Conservation (phyloP, 768 basidiomycete species). For the Leucosporidium scottii region DNA sequence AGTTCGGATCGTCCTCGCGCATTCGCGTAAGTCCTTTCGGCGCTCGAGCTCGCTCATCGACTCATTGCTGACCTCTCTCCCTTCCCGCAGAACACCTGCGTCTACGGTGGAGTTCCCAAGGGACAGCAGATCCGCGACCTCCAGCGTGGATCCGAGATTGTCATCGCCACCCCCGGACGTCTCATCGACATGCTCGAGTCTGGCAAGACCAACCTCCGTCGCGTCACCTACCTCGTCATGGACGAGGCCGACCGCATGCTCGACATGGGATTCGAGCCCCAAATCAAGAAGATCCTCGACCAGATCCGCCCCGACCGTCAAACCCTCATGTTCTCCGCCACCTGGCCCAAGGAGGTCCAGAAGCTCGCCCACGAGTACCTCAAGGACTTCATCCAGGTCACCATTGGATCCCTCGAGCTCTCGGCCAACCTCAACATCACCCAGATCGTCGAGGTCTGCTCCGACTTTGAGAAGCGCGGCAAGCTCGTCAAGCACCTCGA, state of each 20-base stretch:
- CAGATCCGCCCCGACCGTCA: slow-evolving; percentile 96
- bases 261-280: slow-evolving; percentile 99
- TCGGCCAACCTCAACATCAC: slow-evolving; percentile 97
- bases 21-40: slow-evolving; percentile 61
- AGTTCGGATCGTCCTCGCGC: slow-evolving; percentile 82
- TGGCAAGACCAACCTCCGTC: slow-evolving; percentile 89
- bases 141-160: slow-evolving; percentile 92
- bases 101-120: slow-evolving; percentile 98
- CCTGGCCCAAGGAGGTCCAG: slow-evolving; percentile 99
- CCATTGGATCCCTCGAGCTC: slow-evolving; percentile 96
- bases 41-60: background rate
- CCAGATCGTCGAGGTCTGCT: slow-evolving; percentile 92
- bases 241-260: slow-evolving; percentile 99
- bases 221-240: slow-evolving; percentile 96
- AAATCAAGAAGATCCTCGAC: slow-evolving; percentile 94
- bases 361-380: slow-evolving; percentile 94
- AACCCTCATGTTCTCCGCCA: slow-evolving; percentile 97
- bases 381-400: slow-evolving; percentile 93
- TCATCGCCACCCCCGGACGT: slow-evolving; percentile 99
- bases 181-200: slow-evolving; percentile 98
- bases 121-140: slow-evolving; percentile 97
- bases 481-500: slow-evolving; percentile 96
- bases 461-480: slow-evolving; percentile 92
- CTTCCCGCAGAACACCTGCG: slow-evolving; percentile 55
- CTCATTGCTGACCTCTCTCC: background rate